Evolutionary conservation across 1,284 basidiomycete genomes (phyloP).

Genomic region (Coniferiporia weirii): DNA sequence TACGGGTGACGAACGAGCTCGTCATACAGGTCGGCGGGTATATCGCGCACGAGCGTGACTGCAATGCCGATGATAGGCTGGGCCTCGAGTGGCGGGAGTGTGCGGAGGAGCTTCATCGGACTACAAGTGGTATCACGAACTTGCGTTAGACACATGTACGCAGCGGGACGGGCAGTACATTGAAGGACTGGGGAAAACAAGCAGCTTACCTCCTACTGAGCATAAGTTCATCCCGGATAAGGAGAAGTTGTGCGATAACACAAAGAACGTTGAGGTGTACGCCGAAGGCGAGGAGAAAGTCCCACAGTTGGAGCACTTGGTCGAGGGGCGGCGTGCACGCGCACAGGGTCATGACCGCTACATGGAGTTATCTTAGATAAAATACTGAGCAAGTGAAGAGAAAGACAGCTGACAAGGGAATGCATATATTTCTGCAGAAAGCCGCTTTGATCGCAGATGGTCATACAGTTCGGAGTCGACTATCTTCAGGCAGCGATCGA

Average conservation of each 20-base stretch:
- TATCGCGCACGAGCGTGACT: slow-evolving; percentile 86
- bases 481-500: slow-evolving; percentile 87
- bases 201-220: slow-evolving; percentile 65
- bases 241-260: slow-evolving; percentile 88
- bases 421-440: slow-evolving; percentile 97
- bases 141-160: no score
- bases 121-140: slow-evolving; percentile 37
- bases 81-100: slow-evolving; percentile 88
- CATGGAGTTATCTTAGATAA: slow-evolving; percentile 2
- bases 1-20: slow-evolving; percentile 90
- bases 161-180: not conserved
- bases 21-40: slow-evolving; percentile 85
- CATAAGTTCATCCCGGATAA: slow-evolving; percentile 89
- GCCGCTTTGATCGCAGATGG: slow-evolving; percentile 82
- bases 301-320: slow-evolving; percentile 93
- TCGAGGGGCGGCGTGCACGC: slow-evolving; percentile 95
- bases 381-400: slow-evolving; percentile 3
- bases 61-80: slow-evolving; percentile 86
- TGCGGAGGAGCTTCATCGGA: slow-evolving; percentile 93
- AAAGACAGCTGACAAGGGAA: slow-evolving; percentile 71
- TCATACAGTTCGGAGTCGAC: slow-evolving; percentile 84
- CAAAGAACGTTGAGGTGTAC: slow-evolving; percentile 95
- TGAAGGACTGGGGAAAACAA: not conserved
- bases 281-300: slow-evolving; percentile 94
- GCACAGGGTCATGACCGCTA: slow-evolving; percentile 91